Base-by-base conservation (phyloP, 148 eudicot genomes). In the Chenopodium formosanum region DNA sequence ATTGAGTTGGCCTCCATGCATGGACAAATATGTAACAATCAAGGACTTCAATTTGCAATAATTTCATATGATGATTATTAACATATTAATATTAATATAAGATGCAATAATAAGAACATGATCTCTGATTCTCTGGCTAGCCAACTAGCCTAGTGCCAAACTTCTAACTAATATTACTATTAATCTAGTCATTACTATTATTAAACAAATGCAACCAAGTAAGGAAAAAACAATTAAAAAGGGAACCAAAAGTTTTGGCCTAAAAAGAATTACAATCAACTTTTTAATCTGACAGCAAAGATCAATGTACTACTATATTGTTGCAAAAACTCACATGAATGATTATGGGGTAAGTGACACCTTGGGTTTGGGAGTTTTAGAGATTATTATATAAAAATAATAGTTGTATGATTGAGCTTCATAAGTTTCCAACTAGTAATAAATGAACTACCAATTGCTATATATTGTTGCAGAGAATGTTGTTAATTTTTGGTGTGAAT, bases 291-390 rank as follows among this genome's bases (percentile, higher is more conserved):
- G 70, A 11, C 31, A 82, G 66, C 66, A 53, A 2, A 56, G 66
- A 76, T 82, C 44, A 68, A 23, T 56, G 52, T 29, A 52, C 37
- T 76, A 19, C 69, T 76, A 67, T n/a, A 75, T 60, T 74, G 31
- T 31, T 14, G 31, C 32, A 75, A 70, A 75, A 20, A 81, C 53
- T 81, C 79, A 82, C 75, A 75, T 68, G 84, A 75, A 66, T 67
- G 64, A 81, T 75, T 67, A 52, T 81, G 56, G 79, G 79, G 44
- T 81, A 58, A 66, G 67, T 75, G 79, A 75, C 74, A 79, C 73
- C 64, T 69, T 56, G 17, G 22, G 67, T 13, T 70, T 70, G 50
- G 10, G 22, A 70, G 64, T 31, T 37, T 68, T 52, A 64, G 47
- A 52, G 2, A 78, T 22, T 67, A 78, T 23, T 67, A 50, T 4